Evolutionary conservation across 352 stramenopile species (phyloP).

Genomic region (Globisporangium rhizosaccharum): DNA sequence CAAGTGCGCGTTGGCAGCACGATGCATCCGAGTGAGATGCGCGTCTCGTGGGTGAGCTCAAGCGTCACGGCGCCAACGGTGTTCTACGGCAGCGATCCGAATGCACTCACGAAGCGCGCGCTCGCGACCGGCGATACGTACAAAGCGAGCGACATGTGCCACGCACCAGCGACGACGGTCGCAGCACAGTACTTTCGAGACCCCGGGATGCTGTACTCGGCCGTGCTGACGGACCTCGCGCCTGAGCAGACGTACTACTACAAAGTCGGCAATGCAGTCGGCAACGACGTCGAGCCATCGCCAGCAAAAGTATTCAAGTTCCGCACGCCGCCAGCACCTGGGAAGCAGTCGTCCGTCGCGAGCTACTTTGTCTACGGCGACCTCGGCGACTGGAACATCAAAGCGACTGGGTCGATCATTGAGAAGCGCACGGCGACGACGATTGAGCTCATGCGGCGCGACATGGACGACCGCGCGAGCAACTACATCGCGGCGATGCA

Average conservation of each 20-base stretch:
- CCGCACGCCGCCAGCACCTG: constrained; percentile 5
- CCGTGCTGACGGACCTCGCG: constrained; percentile 13
- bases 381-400: constrained; percentile 32
- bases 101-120: background rate
- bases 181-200: constrained; percentile 4
- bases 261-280: constrained; percentile 9
- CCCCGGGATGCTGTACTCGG: constrained; percentile 12
- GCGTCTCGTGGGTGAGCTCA: constrained; percentile 50
- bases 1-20: constrained; percentile 12
- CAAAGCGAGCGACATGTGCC: constrained; percentile 24
- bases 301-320: constrained; percentile 6
- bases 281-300: background rate
- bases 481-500: constrained; percentile 60
- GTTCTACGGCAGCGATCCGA: constrained; percentile 20
- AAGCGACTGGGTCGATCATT: constrained; percentile 6
- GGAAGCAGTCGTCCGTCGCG: constrained; percentile 12
- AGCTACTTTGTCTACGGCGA: constrained; percentile 71
- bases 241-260: constrained; percentile 20
- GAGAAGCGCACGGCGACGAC: constrained; percentile 23
- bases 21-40: constrained; percentile 24
- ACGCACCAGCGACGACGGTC: constrained; percentile 16
- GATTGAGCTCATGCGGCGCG: constrained; percentile 21
- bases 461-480: constrained; percentile 12
- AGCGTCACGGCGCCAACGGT: constrained; percentile 31
- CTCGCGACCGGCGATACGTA: constrained; percentile 2